Evolutionary conservation across 2,329 filamentous ascomycete genomes (phyloP), one percentile per base, ranked within the genome.

Genomic region (Cytospora leucostoma): DNA sequence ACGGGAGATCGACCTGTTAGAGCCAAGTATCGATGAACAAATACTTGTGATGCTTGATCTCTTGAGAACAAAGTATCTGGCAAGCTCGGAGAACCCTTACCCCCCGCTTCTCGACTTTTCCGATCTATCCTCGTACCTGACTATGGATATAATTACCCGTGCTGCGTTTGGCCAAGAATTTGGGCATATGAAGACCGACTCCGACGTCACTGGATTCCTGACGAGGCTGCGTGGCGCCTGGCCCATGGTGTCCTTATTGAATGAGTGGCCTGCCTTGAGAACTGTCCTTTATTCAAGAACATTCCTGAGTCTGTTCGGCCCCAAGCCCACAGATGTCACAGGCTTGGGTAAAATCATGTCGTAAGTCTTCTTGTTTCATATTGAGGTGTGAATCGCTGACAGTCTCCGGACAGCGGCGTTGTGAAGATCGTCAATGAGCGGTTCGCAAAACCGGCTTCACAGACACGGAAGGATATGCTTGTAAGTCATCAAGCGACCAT

Each of bases 401-500:
- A 6, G 3, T 12, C 2, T 33, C 12, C 32, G 17, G 2, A 3
- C 10, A 54, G 61, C 8, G 55, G 55, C 13, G 55, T 63, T 1
- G 47, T 51, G 15, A 57, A 32, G 2, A 35, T 54, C 11, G 59
- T 62, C 2, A 55, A 61, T 17, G 35, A 58, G 13, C 37, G 53
- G 38, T 56, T 61, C 33, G 35, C 21, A 3, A 47, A 57, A 34
- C 74, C 72, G 2, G 73, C 79, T 50, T 72, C 75, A 4, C 75
- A 79, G n/a, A 71, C 74, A 1, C 74, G 77, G 10, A 73, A 74
- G 2, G 82, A 84, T 65, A 85, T 85, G 82, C 73, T 85, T 2
- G 62, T 64, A 32, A 55, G 61, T 62, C 6, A 2, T 1, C 1
- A 10, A 13, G 7, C 21, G 15, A 19, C 12, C 11, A 2, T 11